Percentiles rank a stretch among this genome's conserved stretches.
phyloP scores from a whole-genome alignment of 2,329 filamentous ascomycete genomes.

The Aspergillus oerlinghausenensis region DNA sequence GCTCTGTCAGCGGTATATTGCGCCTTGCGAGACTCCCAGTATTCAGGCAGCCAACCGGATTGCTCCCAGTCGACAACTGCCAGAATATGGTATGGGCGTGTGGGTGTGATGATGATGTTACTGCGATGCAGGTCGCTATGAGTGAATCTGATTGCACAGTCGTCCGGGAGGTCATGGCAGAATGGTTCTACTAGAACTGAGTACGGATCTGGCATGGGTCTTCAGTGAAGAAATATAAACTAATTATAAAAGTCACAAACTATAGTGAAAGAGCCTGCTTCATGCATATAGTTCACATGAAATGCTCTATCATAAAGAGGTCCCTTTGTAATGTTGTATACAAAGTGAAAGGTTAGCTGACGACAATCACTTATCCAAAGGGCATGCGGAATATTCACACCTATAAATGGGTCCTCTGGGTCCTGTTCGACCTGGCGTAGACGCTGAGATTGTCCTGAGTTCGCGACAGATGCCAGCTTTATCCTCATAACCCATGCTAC shows the following conservation, averaged over 20 bases:
- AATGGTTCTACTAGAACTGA: conserved; percentile 10
- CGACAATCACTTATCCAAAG: not conserved
- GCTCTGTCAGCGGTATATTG: conserved; percentile 19
- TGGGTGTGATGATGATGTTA: conserved; percentile 29
- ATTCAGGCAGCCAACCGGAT: conserved; percentile 31
- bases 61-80: conserved; percentile 29
- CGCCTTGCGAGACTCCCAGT: conserved; percentile 33
- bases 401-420: conserved; percentile 17
- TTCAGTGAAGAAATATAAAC: conserved; percentile 19
- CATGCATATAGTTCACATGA: conserved; percentile 2
- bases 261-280: conserved; percentile 17
- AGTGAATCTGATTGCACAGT: conserved; percentile 27
- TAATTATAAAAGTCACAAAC: conserved; percentile 25
- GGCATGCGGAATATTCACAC: conserved; percentile 6
- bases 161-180: conserved; percentile 21
- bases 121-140: conserved; percentile 29
- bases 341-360: not conserved
- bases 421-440: conserved; percentile 19
- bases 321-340: conserved; percentile 18
- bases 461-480: conserved; percentile 14
- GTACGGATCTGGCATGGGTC: not conserved
- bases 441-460: conserved; percentile 11
- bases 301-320: conserved; percentile 19
- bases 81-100: conserved; percentile 16
- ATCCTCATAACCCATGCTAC: conserved; percentile 7